Evolutionary conservation across 176 grass and related monocot species (phyloP).

Genomic region (Olyra latifolia): DNA sequence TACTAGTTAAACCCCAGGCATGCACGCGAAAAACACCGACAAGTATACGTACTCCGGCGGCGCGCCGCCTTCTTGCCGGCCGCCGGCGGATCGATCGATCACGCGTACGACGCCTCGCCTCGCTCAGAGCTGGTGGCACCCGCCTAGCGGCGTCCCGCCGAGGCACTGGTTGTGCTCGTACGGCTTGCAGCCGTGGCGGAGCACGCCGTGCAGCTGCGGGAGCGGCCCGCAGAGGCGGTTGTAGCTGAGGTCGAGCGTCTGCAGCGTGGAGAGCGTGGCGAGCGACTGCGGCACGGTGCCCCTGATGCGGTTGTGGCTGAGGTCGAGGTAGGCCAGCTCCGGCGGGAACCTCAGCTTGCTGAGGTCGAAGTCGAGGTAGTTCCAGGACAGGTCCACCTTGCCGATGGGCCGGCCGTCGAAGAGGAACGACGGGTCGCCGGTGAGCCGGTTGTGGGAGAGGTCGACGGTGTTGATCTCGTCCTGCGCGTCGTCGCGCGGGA

Average conservation of each 20-base stretch:
- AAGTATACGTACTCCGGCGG: background rate
- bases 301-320: conserved; percentile 71
- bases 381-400: conserved; percentile 76
- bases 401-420: conserved; percentile 49
- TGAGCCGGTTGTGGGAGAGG: conserved; percentile 68
- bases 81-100: background rate
- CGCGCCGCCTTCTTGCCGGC: background rate
- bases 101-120: no score
- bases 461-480: conserved; percentile 62
- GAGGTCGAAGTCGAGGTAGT: conserved; percentile 75
- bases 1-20: conserved; percentile 25
- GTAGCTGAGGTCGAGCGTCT: conserved; percentile 73
- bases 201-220: conserved; percentile 41
- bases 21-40: background rate
- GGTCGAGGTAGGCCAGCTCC: conserved; percentile 64
- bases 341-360: conserved; percentile 50
- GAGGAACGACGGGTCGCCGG: conserved; percentile 58
- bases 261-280: conserved; percentile 34
- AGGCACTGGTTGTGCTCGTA: conserved; percentile 69
- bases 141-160: conserved; percentile 46
- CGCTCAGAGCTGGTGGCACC: conserved; percentile 43
- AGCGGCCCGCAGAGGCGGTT: conserved; percentile 67
- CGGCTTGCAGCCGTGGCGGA: conserved; percentile 42
- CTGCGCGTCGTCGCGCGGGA: conserved; percentile 55
- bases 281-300: conserved; percentile 62